A percentile compares a stretch with the other conserved stretches of the same genome.
Evolutionary conservation across 169 alveolate species (phyloP).

Genomic region (Cryptosporidium bovis): DNA sequence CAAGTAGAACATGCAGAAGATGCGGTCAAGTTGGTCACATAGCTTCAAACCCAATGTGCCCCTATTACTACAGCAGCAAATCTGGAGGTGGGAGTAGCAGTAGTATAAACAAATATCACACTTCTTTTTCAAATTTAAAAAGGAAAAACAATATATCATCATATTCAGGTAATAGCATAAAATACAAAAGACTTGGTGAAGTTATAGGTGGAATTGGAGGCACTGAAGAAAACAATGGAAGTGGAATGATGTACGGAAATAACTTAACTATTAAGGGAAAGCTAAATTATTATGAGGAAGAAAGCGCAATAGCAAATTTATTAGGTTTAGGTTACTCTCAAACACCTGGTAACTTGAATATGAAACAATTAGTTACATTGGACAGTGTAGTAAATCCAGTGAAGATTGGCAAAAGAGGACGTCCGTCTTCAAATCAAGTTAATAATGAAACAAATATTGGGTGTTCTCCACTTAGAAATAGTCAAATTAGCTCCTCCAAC

Average conservation of each 20-base stretch:
- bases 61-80: constrained; percentile 79
- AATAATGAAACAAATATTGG: background rate
- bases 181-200: too few species aligned
- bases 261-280: constrained; percentile 2
- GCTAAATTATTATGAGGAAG: constrained; percentile 61
- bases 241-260: constrained; percentile 44
- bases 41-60: constrained; percentile 87
- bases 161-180: background rate
- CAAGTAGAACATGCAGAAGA: constrained; percentile 83
- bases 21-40: constrained; percentile 90
- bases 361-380: constrained; percentile 36
- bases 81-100: constrained; percentile 17
- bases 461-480: background rate
- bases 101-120: constrained; percentile 68
- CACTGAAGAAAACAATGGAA: constrained; percentile 20
- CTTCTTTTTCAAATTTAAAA: constrained; percentile 45
- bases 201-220: constrained; percentile 2
- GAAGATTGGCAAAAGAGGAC: constrained; percentile 46
- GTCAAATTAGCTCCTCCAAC: background rate
- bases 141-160: constrained; percentile 41
- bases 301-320: constrained; percentile 53
- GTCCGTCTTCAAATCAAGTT: constrained; percentile 36
- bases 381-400: constrained; percentile 42
- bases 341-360: background rate
- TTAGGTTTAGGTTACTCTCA: constrained; percentile 62